Evolutionary conservation across 202 grass and related monocot genomes (phyloP).

Genomic region (Dendrocalamus latiflorus): DNA sequence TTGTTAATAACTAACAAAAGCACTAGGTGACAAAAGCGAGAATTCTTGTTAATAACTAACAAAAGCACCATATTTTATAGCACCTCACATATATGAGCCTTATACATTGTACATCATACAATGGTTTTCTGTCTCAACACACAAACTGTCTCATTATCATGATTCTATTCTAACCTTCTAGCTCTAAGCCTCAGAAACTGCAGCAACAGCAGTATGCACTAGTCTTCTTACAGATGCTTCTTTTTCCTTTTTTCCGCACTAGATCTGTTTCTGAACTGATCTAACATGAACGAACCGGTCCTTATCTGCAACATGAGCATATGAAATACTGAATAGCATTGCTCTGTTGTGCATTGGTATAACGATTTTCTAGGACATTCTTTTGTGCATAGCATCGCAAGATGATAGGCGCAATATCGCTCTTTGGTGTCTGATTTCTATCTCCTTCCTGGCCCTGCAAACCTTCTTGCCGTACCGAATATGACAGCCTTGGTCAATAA

Average conservation of each 20-base stretch:
- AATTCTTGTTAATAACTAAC: background rate
- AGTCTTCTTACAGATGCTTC: background rate
- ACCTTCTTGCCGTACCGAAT: slow-evolving; percentile 80
- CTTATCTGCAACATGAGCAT: slow-evolving; percentile 4
- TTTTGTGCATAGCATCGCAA: background rate
- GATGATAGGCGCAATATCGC: background rate
- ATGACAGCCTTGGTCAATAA: slow-evolving; percentile 76
- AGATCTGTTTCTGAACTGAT: slow-evolving; percentile 6
- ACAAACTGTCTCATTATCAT: slow-evolving; percentile 7
- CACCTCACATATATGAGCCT: slow-evolving; percentile 14
- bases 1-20: slow-evolving; percentile 12
- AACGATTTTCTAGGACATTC: background rate
- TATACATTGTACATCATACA: slow-evolving; percentile 25
- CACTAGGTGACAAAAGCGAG: slow-evolving; percentile 11
- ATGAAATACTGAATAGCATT: background rate
- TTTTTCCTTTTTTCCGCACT: background rate
- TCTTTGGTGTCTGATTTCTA: slow-evolving; percentile 22
- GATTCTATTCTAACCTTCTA: slow-evolving; percentile 31
- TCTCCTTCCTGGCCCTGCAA: slow-evolving; percentile 64
- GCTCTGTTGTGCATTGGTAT: background rate
- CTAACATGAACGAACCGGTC: background rate
- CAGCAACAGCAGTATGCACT: slow-evolving; percentile 12
- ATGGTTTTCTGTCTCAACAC: background rate
- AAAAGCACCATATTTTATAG: slow-evolving; percentile 27
- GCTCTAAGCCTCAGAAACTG: slow-evolving; percentile 17